Base-by-base conservation (phyloP, 306 rosid species). In the Quercus glauca region DNA sequence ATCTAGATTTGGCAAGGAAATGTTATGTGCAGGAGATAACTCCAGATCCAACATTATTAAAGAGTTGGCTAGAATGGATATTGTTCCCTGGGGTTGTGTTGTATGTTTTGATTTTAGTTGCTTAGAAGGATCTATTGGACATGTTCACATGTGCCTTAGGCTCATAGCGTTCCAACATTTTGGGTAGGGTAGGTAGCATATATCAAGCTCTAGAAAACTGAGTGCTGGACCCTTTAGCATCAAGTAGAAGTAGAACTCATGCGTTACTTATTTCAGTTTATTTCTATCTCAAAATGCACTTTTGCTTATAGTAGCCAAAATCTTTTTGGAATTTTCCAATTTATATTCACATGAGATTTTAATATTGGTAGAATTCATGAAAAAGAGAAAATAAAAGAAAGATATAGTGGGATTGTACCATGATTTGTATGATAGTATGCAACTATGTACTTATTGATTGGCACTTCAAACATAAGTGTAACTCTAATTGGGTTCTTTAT, bases 201-300 rank as follows among this genome's bases (percentile, higher is more conserved):
- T 71, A 25, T 79, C 73, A 53, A 83, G 53, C 59, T 52, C 58
- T 20, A 5, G n/a, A 41, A 57, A 45, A 45, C 3, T 26, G 29
- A 18, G 10, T 14, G 33, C 33, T 73, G 26, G 84, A 53, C 63
- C 73, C 82, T 60, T 68, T 80, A 1, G 37, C 70, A 55, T n/a
- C 61, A 53, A 51, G 4, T 12, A 49, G 53, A 3, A 49, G 57
- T 21, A 49, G 7, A n/a, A 41, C 60, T 26, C 28, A 43, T 20
- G 2, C 21, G 31, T 35, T 63, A 60, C 33, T 17, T 33, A 35
- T 9, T 26, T 2, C 4, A 69, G 17, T 43, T 37, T 37, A 68
- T 69, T 8, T 11, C n/a, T 55, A 69, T 69, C 74, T 5, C 55
- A 69, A 64, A 64, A 15, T 64, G 45, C 5, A 67, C 52, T 35